These are phyloP conservation scores for Penicillium verrucosum DNA, from an alignment of 2,329 filamentous ascomycete species.

Conservation along the genomic window DNA sequence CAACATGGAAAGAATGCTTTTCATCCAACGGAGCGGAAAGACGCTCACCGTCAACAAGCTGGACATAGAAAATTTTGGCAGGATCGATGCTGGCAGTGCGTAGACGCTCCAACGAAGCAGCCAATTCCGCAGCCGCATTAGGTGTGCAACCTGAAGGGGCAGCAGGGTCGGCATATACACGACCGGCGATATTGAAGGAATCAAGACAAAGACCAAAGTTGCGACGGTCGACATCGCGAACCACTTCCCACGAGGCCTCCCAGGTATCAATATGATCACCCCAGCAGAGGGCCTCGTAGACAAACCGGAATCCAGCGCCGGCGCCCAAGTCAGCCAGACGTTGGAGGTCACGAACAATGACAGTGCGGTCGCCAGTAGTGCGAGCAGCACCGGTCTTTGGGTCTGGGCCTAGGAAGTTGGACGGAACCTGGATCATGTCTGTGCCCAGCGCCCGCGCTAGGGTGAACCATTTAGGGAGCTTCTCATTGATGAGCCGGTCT, in stretches of 20 bases:
- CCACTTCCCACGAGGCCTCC: constrained; percentile 69
- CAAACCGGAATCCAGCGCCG: constrained; percentile 42
- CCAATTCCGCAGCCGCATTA: constrained; percentile 54
- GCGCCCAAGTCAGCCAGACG: constrained; percentile 67
- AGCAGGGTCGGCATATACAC: constrained; percentile 68
- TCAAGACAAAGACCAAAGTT: constrained; percentile 77
- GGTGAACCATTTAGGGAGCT: constrained; percentile 65
- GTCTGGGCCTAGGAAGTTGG: constrained; percentile 57
- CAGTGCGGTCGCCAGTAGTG: constrained; percentile 34
- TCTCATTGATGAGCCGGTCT: constrained; percentile 55
- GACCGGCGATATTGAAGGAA: constrained; percentile 72
- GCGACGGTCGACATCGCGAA: constrained; percentile 61
- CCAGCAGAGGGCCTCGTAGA: constrained; percentile 71
- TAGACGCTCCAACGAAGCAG: constrained; percentile 55
- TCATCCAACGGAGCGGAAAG: constrained; percentile 50
- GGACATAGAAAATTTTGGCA: constrained; percentile 68
- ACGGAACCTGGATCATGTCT: constrained; percentile 71
- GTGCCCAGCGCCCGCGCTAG: constrained; percentile 63
- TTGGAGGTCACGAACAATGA: constrained; percentile 24
- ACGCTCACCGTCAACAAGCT: constrained; percentile 69
- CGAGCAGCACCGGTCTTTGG: constrained; percentile 36
- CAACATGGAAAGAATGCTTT: constrained; percentile 54
- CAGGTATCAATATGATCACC: constrained; percentile 67
- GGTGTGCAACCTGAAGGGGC: constrained; percentile 50
- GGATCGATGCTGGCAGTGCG: constrained; percentile 54